phyloP scores from a whole-genome alignment of 768 basidiomycete genomes.

The Amanita pseudoporphyria region DNA sequence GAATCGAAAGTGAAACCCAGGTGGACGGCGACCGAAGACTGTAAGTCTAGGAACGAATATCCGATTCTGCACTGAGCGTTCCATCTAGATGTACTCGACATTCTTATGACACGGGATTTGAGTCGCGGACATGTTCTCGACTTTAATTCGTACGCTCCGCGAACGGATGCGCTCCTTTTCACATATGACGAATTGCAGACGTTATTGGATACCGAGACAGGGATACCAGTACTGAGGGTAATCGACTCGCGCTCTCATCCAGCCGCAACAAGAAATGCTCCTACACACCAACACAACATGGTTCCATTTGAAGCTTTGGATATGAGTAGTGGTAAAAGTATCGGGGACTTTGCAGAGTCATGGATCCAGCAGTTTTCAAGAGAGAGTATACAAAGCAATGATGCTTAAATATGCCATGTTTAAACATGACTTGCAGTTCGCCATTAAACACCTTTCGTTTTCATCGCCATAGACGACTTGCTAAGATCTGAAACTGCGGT shows the following conservation, averaged over 20 bases:
- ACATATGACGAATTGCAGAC: slow-evolving; percentile 63
- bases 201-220: slow-evolving; percentile 17
- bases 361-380: slow-evolving; percentile 52
- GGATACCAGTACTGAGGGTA: slow-evolving; percentile 41
- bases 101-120: slow-evolving; percentile 78
- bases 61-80: slow-evolving; percentile 4
- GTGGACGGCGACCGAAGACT: slow-evolving; percentile 53
- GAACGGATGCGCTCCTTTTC: slow-evolving; percentile 86
- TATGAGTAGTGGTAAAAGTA: slow-evolving; percentile 62
- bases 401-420: not conserved
- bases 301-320: slow-evolving; percentile 83
- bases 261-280: slow-evolving; percentile 53
- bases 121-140: slow-evolving; percentile 75
- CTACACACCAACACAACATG: slow-evolving; percentile 80
- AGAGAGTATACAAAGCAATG: slow-evolving; percentile 16
- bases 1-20: slow-evolving; percentile 47
- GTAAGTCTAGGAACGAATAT: slow-evolving; percentile 44
- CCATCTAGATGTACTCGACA: slow-evolving; percentile 68
- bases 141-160: slow-evolving; percentile 81
- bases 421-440: too few relatives aligned
- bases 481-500: too few relatives aligned
- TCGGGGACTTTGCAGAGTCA: slow-evolving; percentile 62
- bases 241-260: slow-evolving; percentile 74
- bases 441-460: too few relatives aligned
- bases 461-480: too few relatives aligned